phyloP scores from a whole-genome alignment of 2,329 filamentous ascomycete species.

The Mariannaea sp. region DNA sequence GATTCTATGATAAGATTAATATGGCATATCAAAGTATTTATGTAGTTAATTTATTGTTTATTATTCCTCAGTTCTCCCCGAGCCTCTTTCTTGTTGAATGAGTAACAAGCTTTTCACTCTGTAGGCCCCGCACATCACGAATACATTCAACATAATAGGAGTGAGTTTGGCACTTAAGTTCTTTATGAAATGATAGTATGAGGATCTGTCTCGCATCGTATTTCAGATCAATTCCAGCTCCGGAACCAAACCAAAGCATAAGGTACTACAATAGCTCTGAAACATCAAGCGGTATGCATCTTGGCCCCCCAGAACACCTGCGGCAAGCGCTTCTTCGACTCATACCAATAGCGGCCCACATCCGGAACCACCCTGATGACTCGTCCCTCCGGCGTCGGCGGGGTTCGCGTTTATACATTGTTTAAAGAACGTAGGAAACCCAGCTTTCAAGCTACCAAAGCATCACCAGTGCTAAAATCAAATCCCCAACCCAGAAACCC shows the following conservation, averaged over 20 bases:
- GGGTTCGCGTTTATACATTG: constrained; percentile 13
- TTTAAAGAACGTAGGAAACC: constrained; percentile 15
- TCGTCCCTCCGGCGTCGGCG: constrained; percentile 36
- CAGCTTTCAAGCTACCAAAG: constrained; percentile 6
- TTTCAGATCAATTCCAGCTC: not conserved
- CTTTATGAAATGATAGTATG: too few relatives aligned
- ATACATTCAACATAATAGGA: too few relatives aligned
- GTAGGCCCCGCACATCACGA: too few relatives aligned
- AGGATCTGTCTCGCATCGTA: not conserved
- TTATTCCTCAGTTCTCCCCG: too few relatives aligned
- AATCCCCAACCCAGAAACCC: not conserved
- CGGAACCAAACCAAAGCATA: too few relatives aligned
- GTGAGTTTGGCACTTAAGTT: not conserved
- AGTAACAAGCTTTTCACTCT: too few relatives aligned
- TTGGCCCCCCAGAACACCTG: not conserved
- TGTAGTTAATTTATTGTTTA: too few relatives aligned
- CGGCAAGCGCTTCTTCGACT: not conserved
- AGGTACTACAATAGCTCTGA: not conserved
- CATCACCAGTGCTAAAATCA: not conserved
- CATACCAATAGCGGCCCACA: constrained; percentile 25
- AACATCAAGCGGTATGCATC: constrained; percentile 1
- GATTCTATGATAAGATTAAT: too few relatives aligned
- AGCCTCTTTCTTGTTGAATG: too few relatives aligned
- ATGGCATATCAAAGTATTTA: too few relatives aligned
- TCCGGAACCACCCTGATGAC: constrained; percentile 26